phyloP scores from a whole-genome alignment of 2,329 filamentous ascomycete genomes.

The Beauveria scarabaeidicola region DNA sequence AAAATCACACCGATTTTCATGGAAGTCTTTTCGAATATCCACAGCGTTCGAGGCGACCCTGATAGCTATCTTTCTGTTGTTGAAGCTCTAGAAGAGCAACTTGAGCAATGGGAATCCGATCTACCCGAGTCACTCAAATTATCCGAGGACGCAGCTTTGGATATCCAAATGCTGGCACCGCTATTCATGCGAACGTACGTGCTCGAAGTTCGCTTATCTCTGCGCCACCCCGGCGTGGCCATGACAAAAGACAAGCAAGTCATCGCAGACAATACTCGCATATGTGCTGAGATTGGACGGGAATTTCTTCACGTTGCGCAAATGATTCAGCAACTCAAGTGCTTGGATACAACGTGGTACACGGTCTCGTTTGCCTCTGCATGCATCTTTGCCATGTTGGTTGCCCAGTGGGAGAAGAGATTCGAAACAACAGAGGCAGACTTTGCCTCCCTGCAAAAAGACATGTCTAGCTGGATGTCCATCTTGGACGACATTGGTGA shows the following conservation, averaged over 20 bases:
- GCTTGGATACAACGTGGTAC: slow-evolving; percentile 72
- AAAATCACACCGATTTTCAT: slow-evolving; percentile 59
- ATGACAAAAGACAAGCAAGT: slow-evolving; percentile 45
- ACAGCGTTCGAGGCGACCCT: slow-evolving; percentile 56
- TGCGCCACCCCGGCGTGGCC: slow-evolving; percentile 54
- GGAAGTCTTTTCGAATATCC: slow-evolving; percentile 70
- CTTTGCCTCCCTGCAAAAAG: slow-evolving; percentile 49
- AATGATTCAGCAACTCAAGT: slow-evolving; percentile 54
- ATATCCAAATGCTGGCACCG: slow-evolving; percentile 41
- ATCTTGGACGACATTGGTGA: slow-evolving; percentile 59
- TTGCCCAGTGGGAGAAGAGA: slow-evolving; percentile 59
- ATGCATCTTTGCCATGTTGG: slow-evolving; percentile 64
- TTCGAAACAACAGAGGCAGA: slow-evolving; percentile 50
- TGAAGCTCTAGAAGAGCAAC: slow-evolving; percentile 54
- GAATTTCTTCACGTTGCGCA: slow-evolving; percentile 54
- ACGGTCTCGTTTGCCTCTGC: slow-evolving; percentile 63
- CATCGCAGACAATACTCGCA: slow-evolving; percentile 52
- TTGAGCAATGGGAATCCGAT: slow-evolving; percentile 53
- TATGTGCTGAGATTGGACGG: slow-evolving; percentile 58
- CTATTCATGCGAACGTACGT: slow-evolving; percentile 46
- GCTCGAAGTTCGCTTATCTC: slow-evolving; percentile 50
- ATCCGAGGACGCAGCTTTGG: slow-evolving; percentile 31
- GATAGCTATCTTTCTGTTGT: slow-evolving; percentile 57
- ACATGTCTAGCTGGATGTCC: slow-evolving; percentile 62
- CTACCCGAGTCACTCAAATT: slow-evolving; percentile 53